Base-by-base conservation (phyloP, 495 filamentous ascomycete genomes). In the Penicillium simplicissimum region DNA sequence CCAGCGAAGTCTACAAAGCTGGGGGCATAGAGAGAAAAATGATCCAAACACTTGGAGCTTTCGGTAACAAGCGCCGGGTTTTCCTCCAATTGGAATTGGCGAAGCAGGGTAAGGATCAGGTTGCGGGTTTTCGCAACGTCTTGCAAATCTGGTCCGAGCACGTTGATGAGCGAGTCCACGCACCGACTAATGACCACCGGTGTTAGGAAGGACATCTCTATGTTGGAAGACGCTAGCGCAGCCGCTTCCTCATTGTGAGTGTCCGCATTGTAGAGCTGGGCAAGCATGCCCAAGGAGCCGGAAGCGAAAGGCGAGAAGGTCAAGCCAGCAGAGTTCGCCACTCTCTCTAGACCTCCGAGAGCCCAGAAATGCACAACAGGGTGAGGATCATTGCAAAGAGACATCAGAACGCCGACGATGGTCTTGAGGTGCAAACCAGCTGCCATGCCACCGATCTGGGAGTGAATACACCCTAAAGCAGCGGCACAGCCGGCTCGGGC, bases 391-490 rank as follows among this genome's bases (percentile, higher is more conserved):
- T 90, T 96, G 74, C 92, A 91, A 8, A 99, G 78, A 21, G 94
- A 97, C 90, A 97, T 94, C 21, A 99, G 75, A 36, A 99, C 92
- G 17, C 92, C 90, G 37, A 96, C 85, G 53, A 99, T 97, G 8
- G 91, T 96, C 76, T 97, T 98, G 14, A 99, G 79, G 72, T 99
- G 95, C 67, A 92, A 90, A n/a, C 93, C 92, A 54, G 95, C 95
- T 58, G 96, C 96, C 93, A 99, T 98, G 63, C 95, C 95, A 57
- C 95, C 95, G 34, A 98, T 90, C 71, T 96, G 91, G 2, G 92
- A 87, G 73, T 98, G 95, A 47, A 98, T 98, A 63, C 88, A 91
- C 14, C 94, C 95, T 58, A 99, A 78, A 36, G 95, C 92, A 78
- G 95, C 88, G 19, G 96, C 96, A 71, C 92, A 99, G 31, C 95